Base-by-base conservation (phyloP, 2,329 filamentous ascomycete genomes). In the Elsinoe batatas region DNA sequence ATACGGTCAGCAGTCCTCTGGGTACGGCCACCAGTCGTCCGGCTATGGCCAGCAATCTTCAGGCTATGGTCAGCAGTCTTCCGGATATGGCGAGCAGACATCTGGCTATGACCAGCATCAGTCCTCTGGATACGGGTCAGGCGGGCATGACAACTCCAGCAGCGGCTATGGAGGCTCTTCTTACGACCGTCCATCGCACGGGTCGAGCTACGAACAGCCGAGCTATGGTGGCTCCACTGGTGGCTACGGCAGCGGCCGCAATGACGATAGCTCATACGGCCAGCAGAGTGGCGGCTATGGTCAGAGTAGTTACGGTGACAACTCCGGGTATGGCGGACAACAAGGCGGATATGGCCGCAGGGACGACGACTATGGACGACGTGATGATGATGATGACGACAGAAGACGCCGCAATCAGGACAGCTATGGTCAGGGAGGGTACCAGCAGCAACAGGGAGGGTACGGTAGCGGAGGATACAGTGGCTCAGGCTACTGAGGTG, bases 351-450 rank as follows among this genome's bases (percentile, higher is more conserved):
- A 51, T 51, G 33, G 47, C n/a, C 47, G 47, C 17, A 36, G 47
- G 22, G 47, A 51, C 30, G 46, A 50, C 18, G 46, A 36, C 17
- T 50, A 35, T 12, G 46, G 46, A 50, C 30, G 32, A 37, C 46
- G 46, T 38, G 33, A 51, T n/a, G 47, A 51, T 33, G 47, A 51
- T 38, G 47, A 51, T 38, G 47, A 51, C 30, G 35, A 38, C n/a
- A 36, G 47, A 13, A 36, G 47, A 17, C 35, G 35, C 33, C 44
- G 44, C 5, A 8, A 35, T 26, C 26, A 49, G 26, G 32, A 26
- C 20, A 30, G 35, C 8, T 53, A 55, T 12, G 38, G 18, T n/a
- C 53, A 55, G 13, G 53, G 53, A 6, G 53, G 53, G 5, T 55
- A 55, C 32, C 10, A 30, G 20, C 53, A 36, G 33, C 49, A 44